A percentile compares a stretch with the other conserved stretches of the same genome.
Evolutionary conservation across 805 yeast species (phyloP).

Genomic region (Lipomyces anomalus): DNA sequence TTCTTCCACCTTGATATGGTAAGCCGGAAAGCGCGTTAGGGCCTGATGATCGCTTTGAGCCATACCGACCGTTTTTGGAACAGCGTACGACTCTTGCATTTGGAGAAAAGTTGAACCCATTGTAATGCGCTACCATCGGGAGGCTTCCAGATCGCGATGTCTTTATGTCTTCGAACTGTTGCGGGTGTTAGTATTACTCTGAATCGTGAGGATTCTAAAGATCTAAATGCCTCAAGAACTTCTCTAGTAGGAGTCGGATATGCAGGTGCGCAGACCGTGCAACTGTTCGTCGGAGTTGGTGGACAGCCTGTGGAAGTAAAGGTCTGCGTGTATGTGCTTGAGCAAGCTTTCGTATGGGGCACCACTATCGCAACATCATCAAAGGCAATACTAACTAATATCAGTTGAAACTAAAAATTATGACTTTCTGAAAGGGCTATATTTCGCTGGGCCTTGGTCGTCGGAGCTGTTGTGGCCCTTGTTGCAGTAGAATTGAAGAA

Average conservation of each 20-base stretch:
- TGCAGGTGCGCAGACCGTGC: constrained; percentile 3
- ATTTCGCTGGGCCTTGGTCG: constrained; percentile 1
- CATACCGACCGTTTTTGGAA: background rate
- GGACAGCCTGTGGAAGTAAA: background rate
- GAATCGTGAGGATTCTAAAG: background rate
- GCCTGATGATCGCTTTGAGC: constrained; percentile 5
- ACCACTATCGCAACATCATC: constrained; percentile 1
- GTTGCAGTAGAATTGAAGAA: background rate
- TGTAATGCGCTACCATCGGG: constrained; percentile 1
- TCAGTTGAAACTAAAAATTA: background rate
- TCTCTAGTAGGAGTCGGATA: constrained; percentile 2
- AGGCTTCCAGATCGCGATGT: constrained; percentile 3
- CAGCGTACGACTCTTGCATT: constrained; percentile 1
- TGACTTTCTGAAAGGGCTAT: background rate
- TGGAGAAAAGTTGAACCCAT: constrained; percentile 3
- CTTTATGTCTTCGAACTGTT: constrained; percentile 1
- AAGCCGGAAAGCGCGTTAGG: background rate
- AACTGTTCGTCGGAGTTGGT: constrained; percentile 2
- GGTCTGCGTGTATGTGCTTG: background rate
- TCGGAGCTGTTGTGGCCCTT: background rate
- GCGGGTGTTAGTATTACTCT: background rate
- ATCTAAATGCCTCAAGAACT: background rate
- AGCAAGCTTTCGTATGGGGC: constrained; percentile 1
- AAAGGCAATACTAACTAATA: constrained; percentile 2
- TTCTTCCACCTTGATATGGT: background rate